Evolutionary conservation across 1,139 yeast species (phyloP).

Genomic region (Pichia sp.): DNA sequence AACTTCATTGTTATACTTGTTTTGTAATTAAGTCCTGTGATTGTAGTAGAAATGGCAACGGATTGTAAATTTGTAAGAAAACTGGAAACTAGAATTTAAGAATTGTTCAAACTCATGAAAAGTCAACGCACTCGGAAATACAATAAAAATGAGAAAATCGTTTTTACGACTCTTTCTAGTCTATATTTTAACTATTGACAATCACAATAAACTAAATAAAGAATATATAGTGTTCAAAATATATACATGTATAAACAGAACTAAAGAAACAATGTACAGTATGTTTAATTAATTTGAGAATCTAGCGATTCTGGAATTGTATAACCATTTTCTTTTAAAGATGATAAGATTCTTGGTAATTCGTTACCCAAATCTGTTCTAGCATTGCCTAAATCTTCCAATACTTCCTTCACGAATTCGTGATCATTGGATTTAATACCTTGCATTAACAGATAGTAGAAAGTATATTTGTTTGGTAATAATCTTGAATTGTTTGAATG

Average conservation of each 20-base stretch:
- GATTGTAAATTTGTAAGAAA: neutral
- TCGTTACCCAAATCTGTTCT: conserved; percentile 31
- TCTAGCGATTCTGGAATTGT: conserved; percentile 9
- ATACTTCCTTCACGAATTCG: conserved; percentile 17
- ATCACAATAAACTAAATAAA: neutral
- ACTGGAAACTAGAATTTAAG: neutral
- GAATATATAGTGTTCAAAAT: neutral
- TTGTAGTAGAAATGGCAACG: neutral
- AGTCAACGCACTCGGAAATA: neutral
- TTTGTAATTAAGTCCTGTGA: neutral
- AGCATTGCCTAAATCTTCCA: conserved; percentile 21
- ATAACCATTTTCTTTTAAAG: conserved; percentile 23
- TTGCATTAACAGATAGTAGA: conserved; percentile 46
- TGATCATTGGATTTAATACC: conserved; percentile 26
- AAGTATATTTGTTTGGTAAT: conserved; percentile 51
- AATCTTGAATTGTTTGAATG: conserved; percentile 13
- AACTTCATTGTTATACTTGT: conserved; percentile 16
- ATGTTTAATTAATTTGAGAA: neutral
- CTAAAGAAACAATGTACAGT: neutral
- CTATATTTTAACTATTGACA: neutral
- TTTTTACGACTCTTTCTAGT: neutral
- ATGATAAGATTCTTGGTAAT: conserved; percentile 32
- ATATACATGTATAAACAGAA: neutral
- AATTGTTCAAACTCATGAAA: neutral
- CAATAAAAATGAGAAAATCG: neutral